Evolutionary conservation across 306 rosid genomes (phyloP).

Genomic region (Dalbergia cultrata): DNA sequence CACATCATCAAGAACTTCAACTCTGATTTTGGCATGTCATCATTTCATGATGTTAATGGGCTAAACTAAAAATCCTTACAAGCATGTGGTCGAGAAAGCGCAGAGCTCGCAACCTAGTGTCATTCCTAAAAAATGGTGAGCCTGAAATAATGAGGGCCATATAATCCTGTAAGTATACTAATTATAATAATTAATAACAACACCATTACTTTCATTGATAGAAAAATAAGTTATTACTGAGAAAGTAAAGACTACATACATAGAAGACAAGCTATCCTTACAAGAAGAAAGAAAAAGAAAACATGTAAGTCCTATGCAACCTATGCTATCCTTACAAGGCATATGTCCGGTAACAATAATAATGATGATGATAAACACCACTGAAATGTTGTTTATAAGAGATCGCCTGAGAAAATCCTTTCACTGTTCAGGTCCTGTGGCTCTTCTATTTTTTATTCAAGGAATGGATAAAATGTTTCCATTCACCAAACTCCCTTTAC

Average conservation of each 20-base stretch:
- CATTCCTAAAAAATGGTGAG: constrained; percentile 89
- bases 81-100: constrained; percentile 99
- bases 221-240: background rate
- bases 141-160: constrained; percentile 63
- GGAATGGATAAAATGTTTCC: constrained; percentile 26
- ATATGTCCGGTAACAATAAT: background rate
- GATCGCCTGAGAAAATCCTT: constrained; percentile 24
- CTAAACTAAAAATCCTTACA: constrained; percentile 66
- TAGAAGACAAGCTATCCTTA: background rate
- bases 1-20: constrained; percentile 34
- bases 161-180: constrained; percentile 7
- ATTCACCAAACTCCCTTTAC: constrained; percentile 53
- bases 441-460: constrained; percentile 30
- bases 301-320: background rate
- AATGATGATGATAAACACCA: background rate
- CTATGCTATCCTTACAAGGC: background rate
- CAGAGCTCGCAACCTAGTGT: constrained; percentile 98
- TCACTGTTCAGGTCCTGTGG: constrained; percentile 5
- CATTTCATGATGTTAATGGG: constrained; percentile 39
- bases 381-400: background rate
- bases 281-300: background rate
- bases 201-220: background rate
- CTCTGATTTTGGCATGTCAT: constrained; percentile 36
- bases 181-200: background rate
- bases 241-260: background rate